phyloP scores from a whole-genome alignment of 2,329 filamentous ascomycete species.

The Sclerotinia minor region DNA sequence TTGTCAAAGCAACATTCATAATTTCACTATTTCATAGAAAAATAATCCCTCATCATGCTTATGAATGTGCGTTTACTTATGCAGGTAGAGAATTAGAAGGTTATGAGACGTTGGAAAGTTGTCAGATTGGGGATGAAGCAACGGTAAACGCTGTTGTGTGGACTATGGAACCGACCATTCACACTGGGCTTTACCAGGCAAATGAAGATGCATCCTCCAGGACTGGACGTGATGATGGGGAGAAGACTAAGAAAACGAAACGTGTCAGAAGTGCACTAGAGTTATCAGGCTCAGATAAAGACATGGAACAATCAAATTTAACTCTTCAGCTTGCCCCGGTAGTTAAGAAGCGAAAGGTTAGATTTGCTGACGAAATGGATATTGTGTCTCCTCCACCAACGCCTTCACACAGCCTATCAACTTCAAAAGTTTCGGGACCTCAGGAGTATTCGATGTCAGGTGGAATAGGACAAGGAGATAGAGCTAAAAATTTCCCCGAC shows the following conservation, averaged over 20 bases:
- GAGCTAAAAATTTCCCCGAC: not conserved
- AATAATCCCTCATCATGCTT: not conserved
- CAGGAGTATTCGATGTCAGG: not conserved
- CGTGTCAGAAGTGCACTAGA: not conserved
- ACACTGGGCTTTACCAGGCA: not conserved
- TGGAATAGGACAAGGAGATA: not conserved
- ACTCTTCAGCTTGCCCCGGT: not conserved
- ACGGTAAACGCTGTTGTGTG: conserved; percentile 15
- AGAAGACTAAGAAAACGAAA: not conserved
- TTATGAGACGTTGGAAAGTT: not conserved
- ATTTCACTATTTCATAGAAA: not conserved
- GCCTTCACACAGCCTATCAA: not conserved
- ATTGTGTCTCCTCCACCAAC: not conserved
- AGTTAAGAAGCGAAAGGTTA: not conserved
- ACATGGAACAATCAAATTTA: not conserved
- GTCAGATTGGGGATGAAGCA: conserved; percentile 10
- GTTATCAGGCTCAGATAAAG: not conserved
- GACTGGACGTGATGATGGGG: not conserved
- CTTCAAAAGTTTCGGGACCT: not conserved
- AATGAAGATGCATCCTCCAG: not conserved
- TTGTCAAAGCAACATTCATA: conserved; percentile 8
- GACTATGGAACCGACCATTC: not conserved
- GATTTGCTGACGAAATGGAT: not conserved
- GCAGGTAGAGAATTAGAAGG: not conserved
- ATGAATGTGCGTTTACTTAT: conserved; percentile 5